A percentile compares a stretch with the other conserved stretches of the same genome.
Evolutionary conservation across 306 rosid species (phyloP).

Genomic region (Parietaria judaica): DNA sequence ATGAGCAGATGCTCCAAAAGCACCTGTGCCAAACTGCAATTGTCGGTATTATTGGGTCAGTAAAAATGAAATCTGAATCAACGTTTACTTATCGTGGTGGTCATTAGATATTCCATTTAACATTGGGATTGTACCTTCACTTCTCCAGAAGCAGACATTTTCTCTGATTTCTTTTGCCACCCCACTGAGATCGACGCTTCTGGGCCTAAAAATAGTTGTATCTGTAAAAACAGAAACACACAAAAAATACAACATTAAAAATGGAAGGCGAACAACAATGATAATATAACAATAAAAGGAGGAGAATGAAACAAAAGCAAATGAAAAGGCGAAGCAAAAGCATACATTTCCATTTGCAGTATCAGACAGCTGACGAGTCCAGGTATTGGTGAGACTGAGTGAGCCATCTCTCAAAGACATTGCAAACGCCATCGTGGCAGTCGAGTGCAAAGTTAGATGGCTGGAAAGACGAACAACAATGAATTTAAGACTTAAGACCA

Average conservation of each 20-base stretch:
- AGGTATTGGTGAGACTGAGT: slow-evolving; percentile 74
- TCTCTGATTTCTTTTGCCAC: slow-evolving; percentile 81
- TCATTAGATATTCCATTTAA: too few relatives aligned
- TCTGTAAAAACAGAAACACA: slow-evolving; percentile 38
- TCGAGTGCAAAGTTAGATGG: slow-evolving; percentile 59
- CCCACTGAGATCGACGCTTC: slow-evolving; percentile 80
- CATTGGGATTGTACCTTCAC: slow-evolving; percentile 48
- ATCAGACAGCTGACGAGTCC: slow-evolving; percentile 92
- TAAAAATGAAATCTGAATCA: slow-evolving; percentile 7
- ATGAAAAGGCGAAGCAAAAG: background rate
- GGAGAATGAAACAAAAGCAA: background rate
- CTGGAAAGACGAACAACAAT: slow-evolving; percentile 32
- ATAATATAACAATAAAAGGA: background rate
- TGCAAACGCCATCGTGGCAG: slow-evolving; percentile 74
- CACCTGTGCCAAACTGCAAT: slow-evolving; percentile 64
- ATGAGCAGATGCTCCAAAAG: slow-evolving; percentile 63
- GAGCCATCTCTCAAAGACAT: slow-evolving; percentile 82
- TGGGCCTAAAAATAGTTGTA: slow-evolving; percentile 66
- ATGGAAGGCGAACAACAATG: too few relatives aligned
- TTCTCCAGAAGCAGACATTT: slow-evolving; percentile 69
- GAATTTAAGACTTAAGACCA: slow-evolving; percentile 8
- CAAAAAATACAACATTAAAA: background rate
- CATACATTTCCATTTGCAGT: slow-evolving; percentile 62
- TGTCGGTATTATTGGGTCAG: slow-evolving; percentile 27
- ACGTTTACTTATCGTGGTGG: background rate